These are phyloP conservation scores for Buddleja alternifolia DNA, from an alignment of 257 asterid species.

Conservation along the genomic window DNA sequence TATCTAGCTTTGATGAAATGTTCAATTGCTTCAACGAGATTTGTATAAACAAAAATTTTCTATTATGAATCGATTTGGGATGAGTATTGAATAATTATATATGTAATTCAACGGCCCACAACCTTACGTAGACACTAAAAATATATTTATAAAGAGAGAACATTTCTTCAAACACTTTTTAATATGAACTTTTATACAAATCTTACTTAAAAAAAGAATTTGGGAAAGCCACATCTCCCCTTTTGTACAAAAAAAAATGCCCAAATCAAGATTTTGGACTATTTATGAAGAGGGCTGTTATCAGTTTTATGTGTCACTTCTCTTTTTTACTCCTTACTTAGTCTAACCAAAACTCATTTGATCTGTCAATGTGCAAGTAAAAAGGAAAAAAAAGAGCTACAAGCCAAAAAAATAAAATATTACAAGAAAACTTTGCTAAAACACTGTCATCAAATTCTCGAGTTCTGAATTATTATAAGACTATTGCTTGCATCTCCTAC, in stretches of 20 bases:
- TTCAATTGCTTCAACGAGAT: no score
- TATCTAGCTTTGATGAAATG: no score
- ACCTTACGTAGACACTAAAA: no score
- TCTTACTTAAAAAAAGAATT: constrained; percentile 7
- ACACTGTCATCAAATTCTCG: not conserved
- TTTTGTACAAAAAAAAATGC: constrained; percentile 48
- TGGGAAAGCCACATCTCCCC: constrained; percentile 46
- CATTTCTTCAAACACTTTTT: constrained; percentile 21
- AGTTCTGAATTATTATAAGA: not conserved
- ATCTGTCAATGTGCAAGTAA: constrained; percentile 31
- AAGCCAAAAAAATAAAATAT: not conserved
- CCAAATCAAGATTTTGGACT: constrained; percentile 45
- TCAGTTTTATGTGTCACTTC: constrained; percentile 20
- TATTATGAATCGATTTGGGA: no score
- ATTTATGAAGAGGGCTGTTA: constrained; percentile 63
- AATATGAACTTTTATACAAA: constrained; percentile 26
- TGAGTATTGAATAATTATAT: no score
- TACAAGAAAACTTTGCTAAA: constrained; percentile 18
- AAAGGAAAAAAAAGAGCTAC: constrained; percentile 6
- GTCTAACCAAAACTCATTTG: constrained; percentile 31
- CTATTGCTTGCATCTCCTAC: constrained; percentile 51
- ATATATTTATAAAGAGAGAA: not conserved
- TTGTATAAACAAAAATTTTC: no score
- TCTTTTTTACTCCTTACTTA: constrained; percentile 26
- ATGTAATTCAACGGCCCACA: no score